Evolutionary conservation across 306 rosid species (phyloP).

Genomic region (Quercus parvula): DNA sequence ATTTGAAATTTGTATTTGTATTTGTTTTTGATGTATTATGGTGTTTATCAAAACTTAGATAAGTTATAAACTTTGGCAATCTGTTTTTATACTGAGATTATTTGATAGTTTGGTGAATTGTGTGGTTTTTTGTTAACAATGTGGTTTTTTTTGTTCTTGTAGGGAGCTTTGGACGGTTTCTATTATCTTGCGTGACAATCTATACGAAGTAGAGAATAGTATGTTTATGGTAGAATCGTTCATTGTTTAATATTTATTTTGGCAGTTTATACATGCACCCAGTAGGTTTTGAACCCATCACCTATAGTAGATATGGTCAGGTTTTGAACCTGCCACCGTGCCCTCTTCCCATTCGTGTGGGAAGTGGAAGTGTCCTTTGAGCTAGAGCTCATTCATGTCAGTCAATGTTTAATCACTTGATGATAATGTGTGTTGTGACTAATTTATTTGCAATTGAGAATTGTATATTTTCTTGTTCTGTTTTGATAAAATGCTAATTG

Average conservation of each 20-base stretch:
- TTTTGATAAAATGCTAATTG: neutral
- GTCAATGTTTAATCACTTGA: neutral
- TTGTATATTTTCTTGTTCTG: neutral
- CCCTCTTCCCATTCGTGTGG: no score
- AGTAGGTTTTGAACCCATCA: no score
- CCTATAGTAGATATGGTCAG: no score
- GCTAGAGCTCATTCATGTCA: neutral
- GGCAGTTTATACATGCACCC: no score
- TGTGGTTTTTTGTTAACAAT: neutral
- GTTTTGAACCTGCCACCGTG: no score
- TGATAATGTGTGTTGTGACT: neutral
- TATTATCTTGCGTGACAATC: conserved; percentile 13
- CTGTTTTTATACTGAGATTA: neutral
- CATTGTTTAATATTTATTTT: no score
- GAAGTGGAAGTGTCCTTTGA: no score
- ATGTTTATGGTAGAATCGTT: neutral
- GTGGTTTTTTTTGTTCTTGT: conserved; percentile 11
- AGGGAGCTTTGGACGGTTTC: conserved; percentile 26
- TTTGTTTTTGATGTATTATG: neutral
- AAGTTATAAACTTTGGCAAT: neutral
- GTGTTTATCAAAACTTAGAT: neutral
- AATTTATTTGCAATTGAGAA: neutral
- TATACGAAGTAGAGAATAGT: conserved; percentile 31
- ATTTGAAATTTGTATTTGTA: neutral
- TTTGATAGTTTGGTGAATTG: neutral